Percentiles rank a stretch among this genome's conserved stretches.
Evolutionary conservation across 192 early-diverging fungal genomes (phyloP).

Genomic region (Podila clonocystis): DNA sequence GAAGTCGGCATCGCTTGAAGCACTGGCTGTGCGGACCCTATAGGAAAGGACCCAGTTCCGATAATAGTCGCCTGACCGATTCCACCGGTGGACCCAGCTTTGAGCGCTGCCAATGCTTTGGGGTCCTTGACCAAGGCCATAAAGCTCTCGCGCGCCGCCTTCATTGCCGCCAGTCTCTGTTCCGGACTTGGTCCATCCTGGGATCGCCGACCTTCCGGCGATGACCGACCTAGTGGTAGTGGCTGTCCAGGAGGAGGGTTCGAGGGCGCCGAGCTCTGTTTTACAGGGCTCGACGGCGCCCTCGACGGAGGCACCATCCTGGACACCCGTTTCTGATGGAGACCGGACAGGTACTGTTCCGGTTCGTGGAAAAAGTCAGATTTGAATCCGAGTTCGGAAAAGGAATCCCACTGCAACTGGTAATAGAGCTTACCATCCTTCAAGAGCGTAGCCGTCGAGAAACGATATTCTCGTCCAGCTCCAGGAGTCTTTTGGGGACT

Average conservation of each 20-base stretch:
- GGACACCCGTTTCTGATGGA: conserved; percentile 50
- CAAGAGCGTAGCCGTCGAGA: conserved; percentile 51
- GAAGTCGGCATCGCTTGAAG: conserved; percentile 10
- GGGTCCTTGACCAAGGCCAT: conserved; percentile 51
- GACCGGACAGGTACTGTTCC: conserved; percentile 51
- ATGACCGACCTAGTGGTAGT: conserved; percentile 1
- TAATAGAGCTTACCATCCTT: conserved; percentile 57
- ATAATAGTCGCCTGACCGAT: conserved; percentile 55
- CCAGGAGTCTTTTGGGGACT: conserved; percentile 27
- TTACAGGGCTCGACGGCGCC: conserved; percentile 20
- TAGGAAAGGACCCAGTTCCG: conserved; percentile 54
- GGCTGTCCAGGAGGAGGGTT: not conserved
- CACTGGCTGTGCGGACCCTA: conserved; percentile 48
- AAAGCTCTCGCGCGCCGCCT: conserved; percentile 45
- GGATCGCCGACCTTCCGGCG: not conserved
- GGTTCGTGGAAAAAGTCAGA: conserved; percentile 46
- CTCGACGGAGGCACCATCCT: conserved; percentile 12
- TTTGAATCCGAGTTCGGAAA: conserved; percentile 30
- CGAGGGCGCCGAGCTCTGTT: not conserved
- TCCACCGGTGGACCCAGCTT: conserved; percentile 52
- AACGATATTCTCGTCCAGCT: conserved; percentile 44
- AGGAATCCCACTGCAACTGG: conserved; percentile 51
- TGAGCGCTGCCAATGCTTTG: conserved; percentile 50
- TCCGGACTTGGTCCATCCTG: conserved; percentile 34
- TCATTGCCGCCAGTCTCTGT: conserved; percentile 40